These are phyloP conservation scores for Amanita phalloides DNA, from an alignment of 768 basidiomycete genomes.

Conservation along the genomic window DNA sequence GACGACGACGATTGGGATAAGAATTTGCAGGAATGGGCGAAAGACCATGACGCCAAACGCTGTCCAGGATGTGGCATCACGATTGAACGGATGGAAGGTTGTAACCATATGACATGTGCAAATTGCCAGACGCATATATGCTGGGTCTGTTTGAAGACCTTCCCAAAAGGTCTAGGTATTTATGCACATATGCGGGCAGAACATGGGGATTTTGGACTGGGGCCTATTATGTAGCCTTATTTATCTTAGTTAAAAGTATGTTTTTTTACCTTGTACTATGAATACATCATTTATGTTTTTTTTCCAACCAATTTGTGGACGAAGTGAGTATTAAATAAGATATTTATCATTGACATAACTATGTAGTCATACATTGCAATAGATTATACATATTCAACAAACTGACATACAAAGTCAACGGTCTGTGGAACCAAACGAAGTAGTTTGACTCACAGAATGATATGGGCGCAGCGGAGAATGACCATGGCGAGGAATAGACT, in stretches of 20 bases:
- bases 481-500: slow-evolving; percentile 51
- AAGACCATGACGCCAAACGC: slow-evolving; percentile 52
- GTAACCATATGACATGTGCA: slow-evolving; percentile 77
- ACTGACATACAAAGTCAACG: not conserved
- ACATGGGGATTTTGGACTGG: slow-evolving; percentile 57
- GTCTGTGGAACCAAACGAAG: not conserved
- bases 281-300: not conserved
- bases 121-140: slow-evolving; percentile 71
- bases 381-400: slow-evolving; percentile 4
- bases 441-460: slow-evolving; percentile 28
- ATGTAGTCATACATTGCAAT: not conserved
- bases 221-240: slow-evolving; percentile 8
- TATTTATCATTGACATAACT: not conserved
- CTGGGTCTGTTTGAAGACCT: slow-evolving; percentile 70
- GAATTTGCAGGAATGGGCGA: slow-evolving; percentile 56
- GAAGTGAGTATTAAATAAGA: not conserved
- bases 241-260: slow-evolving; percentile 10
- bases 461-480: slow-evolving; percentile 46
- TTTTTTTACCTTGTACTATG: slow-evolving; percentile 6
- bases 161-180: slow-evolving; percentile 57
- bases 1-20: slow-evolving; percentile 44
- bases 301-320: not conserved
- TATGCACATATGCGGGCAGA: slow-evolving; percentile 64
- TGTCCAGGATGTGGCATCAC: slow-evolving; percentile 64
- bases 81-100: slow-evolving; percentile 68